Evolutionary conservation across 306 rosid genomes (phyloP).

Genomic region (Ziziphus jujuba): DNA sequence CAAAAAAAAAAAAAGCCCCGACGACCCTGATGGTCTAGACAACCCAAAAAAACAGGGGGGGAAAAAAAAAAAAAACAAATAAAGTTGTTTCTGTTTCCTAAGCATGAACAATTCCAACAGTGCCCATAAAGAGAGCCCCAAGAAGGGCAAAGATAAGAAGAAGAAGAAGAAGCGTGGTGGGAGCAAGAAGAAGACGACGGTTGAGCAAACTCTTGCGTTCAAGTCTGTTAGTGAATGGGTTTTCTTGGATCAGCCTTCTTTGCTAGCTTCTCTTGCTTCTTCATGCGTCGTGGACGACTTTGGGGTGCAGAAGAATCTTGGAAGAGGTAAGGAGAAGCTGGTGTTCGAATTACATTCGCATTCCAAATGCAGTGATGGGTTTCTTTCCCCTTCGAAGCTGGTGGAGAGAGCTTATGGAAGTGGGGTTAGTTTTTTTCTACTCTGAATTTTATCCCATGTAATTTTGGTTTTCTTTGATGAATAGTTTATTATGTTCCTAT

Average conservation of each 20-base stretch:
- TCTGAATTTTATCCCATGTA: slow-evolving; percentile 3
- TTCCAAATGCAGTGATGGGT: slow-evolving; percentile 93
- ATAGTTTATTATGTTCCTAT: not conserved
- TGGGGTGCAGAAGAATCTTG: slow-evolving; percentile 68
- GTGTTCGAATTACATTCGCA: slow-evolving; percentile 90
- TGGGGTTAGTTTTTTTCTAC: slow-evolving; percentile 57
- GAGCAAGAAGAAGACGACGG: slow-evolving; percentile 82
- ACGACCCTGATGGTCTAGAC: not conserved
- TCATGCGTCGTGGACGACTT: slow-evolving; percentile 80
- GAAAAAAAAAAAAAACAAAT: not conserved
- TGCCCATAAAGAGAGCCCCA: slow-evolving; percentile 19
- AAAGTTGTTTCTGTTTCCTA: not conserved
- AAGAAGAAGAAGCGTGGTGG: slow-evolving; percentile 85
- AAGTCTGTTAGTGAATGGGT: slow-evolving; percentile 85
- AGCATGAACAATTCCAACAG: slow-evolving; percentile 31
- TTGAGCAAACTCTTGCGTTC: slow-evolving; percentile 68
- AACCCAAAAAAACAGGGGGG: not conserved
- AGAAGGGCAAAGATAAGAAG: slow-evolving; percentile 41
- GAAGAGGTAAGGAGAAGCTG: slow-evolving; percentile 61
- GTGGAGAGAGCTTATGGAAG: slow-evolving; percentile 81
- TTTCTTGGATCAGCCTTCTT: slow-evolving; percentile 49
- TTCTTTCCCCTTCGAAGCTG: slow-evolving; percentile 82
- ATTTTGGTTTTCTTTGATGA: not conserved
- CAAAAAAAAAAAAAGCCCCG: not conserved
- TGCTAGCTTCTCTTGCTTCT: slow-evolving; percentile 39